Base-by-base conservation (phyloP, 441 rosid genomes). In the Erysimum pusillum region DNA sequence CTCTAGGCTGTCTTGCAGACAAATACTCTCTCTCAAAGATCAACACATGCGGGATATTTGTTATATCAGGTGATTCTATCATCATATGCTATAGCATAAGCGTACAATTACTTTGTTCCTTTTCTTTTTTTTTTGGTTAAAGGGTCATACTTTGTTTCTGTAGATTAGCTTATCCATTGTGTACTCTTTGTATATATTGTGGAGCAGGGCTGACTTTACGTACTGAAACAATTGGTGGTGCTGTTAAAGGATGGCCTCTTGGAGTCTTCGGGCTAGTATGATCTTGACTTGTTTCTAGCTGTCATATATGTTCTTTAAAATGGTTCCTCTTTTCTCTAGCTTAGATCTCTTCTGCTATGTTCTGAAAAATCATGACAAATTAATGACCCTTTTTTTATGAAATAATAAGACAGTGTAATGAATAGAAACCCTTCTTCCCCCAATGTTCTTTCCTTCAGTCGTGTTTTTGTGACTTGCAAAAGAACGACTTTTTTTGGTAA, bases 261-360 rank as follows among this genome's bases (percentile, higher is more conserved):
- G 99, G 97, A 81, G 42, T 89, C 70, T 88, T 86, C 61, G 99
- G 99, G 83, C 94, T 95, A 82, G 99, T 95, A 95, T 85, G 98
- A 78, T 78, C 84, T 86, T 76, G 20, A 81, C 77, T 80, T 73
- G 70, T 77, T 78, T 74, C 76, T 77, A 75, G 66, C 83, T 76
- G 56, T 78, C 79, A 49, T 82, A n/a, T n/a, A 57, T 58, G 38
- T 84, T 75, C 82, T 73, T 79, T 45, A 34, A 36, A 46, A 46
- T n/a, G 35, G 44, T 69, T 35, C 48, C n/a, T 34, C 17, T 32
- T 59, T 25, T 32, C 71, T 45, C 49, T 59, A 65, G 22, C 49
- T 76, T 38, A 17, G 35, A 38, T 59, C 4, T 56, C 42, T 67
- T 67, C 49, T 44, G 45, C 36, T 64, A 20, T 9, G 6, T 61